Base-by-base conservation (phyloP, 2,329 filamentous ascomycete species). In the Microcyclosporella mali region DNA sequence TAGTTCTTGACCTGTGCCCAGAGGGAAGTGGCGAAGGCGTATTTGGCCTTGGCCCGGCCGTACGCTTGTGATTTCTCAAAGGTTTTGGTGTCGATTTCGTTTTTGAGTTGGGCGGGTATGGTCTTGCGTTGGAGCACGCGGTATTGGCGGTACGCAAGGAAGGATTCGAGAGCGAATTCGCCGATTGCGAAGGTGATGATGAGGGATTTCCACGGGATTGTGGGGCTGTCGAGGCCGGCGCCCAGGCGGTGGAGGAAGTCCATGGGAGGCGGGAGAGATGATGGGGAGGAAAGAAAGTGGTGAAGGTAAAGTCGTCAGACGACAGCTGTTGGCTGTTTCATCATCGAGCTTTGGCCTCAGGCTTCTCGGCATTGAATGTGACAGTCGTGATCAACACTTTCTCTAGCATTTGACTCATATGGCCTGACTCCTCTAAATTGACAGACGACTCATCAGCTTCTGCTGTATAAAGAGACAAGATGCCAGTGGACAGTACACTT, bases 151-250 rank as follows among this genome's bases (percentile, higher is more conserved):
- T 87, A 72, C 18, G 88, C 88, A 40, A 98, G 81, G 70, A 90
- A 86, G 33, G 87, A 82, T 67, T 98, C 92, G 61, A 98, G 82
- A 41, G 88, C 70, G 66, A 87, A 97, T 65, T 98, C 88, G 49
- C 85, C 88, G 58, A 97, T 66, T 21, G 88, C 94, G 72, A 98
- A 98, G 59, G 88, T 86, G 57, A 97, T 78, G 59, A 98, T 89
- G 58, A 98, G 81, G 65, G 81, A 85, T 79, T 95, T 98, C 92
- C 92, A 98, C 42, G 92, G 90, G 72, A 97, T 95, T 62, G 86
- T 74, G 45, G 90, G 89, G 62, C 86, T 81, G 73, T 98, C 92
- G 59, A 97, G 83, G 67, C 85, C 82, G 66, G 79, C 80, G 63
- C 88, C 87, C 56, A 97, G 81, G 72, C 78, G 72, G 74, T 79